Conservation (phyloP, 2,329 filamentous ascomycete genomes). For the Lanzia echinophila region DNA sequence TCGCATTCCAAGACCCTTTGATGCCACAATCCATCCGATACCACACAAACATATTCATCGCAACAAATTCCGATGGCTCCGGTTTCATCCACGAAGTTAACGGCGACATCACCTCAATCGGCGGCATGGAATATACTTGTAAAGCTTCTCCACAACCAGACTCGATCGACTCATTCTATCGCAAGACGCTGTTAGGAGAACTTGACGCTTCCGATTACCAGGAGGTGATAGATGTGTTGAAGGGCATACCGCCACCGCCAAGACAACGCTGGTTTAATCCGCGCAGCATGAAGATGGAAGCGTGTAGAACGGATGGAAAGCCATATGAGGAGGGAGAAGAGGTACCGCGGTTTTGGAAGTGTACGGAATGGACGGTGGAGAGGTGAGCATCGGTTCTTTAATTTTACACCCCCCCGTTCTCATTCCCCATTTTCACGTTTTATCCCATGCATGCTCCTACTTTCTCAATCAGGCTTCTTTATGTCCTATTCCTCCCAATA, state of each 20-base stretch:
- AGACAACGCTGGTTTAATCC: neutral
- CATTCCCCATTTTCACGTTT: too few relatives aligned
- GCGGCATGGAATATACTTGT: neutral
- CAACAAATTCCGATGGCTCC: neutral
- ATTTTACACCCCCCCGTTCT: too few relatives aligned
- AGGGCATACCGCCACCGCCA: neutral
- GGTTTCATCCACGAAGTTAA: neutral
- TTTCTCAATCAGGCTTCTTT: too few relatives aligned
- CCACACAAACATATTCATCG: neutral
- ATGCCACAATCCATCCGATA: neutral
- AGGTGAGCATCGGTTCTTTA: too few relatives aligned
- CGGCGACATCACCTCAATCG: neutral
- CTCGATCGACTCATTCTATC: neutral
- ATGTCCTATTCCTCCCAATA: too few relatives aligned
- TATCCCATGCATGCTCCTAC: too few relatives aligned
- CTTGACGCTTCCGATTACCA: neutral
- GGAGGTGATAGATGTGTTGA: neutral
- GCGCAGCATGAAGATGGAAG: neutral
- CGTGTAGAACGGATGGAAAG: neutral
- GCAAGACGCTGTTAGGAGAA: neutral
- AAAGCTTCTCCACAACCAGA: neutral
- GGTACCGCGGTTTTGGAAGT: neutral
- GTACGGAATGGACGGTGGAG: neutral
- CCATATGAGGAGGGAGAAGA: neutral
- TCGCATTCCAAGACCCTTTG: neutral